Percentiles rank a stretch among this genome's conserved stretches.
Evolutionary conservation across 805 yeast genomes (phyloP).

Genomic region (Saturnispora besseyi): DNA sequence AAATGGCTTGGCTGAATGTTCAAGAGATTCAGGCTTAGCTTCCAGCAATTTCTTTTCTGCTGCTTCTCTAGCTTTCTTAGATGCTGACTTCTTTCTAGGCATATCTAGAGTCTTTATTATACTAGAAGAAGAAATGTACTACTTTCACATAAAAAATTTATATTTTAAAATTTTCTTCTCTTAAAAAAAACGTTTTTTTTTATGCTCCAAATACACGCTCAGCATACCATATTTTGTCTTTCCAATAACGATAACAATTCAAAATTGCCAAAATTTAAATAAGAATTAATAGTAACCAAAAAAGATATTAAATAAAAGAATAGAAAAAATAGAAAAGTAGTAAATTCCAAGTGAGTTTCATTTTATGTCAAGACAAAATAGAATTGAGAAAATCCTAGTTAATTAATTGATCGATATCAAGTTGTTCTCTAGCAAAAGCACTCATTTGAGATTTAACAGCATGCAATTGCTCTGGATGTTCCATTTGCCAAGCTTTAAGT

Average conservation of each 20-base stretch:
- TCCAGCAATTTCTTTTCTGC: slow-evolving; percentile 3
- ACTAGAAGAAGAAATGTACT: not conserved
- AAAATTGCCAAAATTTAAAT: no score
- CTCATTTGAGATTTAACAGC: slow-evolving; percentile 60
- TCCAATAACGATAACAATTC: no score
- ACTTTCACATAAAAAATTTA: not conserved
- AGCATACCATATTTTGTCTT: not conserved
- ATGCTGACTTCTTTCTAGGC: slow-evolving; percentile 85
- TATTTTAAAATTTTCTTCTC: no score
- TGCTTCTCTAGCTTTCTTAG: slow-evolving; percentile 57
- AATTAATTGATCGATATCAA: slow-evolving; percentile 13
- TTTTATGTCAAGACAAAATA: no score
- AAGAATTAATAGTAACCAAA: not conserved
- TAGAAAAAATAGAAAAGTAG: no score
- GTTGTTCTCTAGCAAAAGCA: slow-evolving; percentile 24
- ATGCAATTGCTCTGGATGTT: slow-evolving; percentile 66
- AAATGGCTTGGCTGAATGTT: slow-evolving; percentile 6
- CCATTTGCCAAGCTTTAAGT: slow-evolving; percentile 64
- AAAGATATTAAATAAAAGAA: no score
- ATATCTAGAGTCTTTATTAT: slow-evolving; percentile 25
- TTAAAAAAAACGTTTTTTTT: slow-evolving; percentile 4
- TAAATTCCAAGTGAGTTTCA: no score
- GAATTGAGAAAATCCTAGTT: not conserved
- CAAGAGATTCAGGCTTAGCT: not conserved
- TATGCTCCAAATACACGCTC: slow-evolving; percentile 8